phyloP scores from a whole-genome alignment of 2,329 filamentous ascomycete species.

The Verticillium longisporum region DNA sequence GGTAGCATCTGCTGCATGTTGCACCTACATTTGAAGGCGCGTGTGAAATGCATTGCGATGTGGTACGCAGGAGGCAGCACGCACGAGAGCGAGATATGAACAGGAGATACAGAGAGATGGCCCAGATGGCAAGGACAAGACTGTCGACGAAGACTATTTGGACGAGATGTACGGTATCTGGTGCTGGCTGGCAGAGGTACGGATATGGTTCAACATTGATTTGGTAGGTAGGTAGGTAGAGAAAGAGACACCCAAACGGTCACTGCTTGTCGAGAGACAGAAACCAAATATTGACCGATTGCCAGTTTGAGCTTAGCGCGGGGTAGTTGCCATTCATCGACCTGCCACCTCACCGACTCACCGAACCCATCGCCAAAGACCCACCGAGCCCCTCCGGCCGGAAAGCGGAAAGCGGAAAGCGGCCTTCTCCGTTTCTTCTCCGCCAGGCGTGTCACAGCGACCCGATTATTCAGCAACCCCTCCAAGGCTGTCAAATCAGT shows the following conservation, averaged over 20 bases:
- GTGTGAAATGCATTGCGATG: conserved; percentile 29
- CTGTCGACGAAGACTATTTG: too few species aligned
- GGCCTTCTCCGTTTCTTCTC: not conserved
- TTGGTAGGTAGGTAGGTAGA: too few species aligned
- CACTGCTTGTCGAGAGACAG: not conserved
- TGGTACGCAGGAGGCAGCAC: not conserved
- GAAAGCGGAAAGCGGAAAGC: too few species aligned
- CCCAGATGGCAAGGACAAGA: too few species aligned
- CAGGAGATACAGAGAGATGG: too few species aligned
- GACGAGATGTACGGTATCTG: too few species aligned
- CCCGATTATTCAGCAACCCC: not conserved
- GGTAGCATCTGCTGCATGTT: not conserved
- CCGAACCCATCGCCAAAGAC: not conserved
- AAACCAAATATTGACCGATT: not conserved
- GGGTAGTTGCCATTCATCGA: not conserved
- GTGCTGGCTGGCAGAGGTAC: not conserved
- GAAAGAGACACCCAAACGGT: too few species aligned
- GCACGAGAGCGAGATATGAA: not conserved
- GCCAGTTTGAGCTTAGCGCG: not conserved
- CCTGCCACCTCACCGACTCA: not conserved
- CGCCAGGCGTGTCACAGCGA: not conserved
- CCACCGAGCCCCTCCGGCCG: not conserved
- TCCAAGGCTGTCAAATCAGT: not conserved
- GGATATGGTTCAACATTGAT: too few species aligned
- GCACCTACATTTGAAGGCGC: conserved; percentile 27